These are phyloP conservation scores for Aristolochia californica DNA, from an alignment of 164 flowering plant species.

Conservation along the genomic window DNA sequence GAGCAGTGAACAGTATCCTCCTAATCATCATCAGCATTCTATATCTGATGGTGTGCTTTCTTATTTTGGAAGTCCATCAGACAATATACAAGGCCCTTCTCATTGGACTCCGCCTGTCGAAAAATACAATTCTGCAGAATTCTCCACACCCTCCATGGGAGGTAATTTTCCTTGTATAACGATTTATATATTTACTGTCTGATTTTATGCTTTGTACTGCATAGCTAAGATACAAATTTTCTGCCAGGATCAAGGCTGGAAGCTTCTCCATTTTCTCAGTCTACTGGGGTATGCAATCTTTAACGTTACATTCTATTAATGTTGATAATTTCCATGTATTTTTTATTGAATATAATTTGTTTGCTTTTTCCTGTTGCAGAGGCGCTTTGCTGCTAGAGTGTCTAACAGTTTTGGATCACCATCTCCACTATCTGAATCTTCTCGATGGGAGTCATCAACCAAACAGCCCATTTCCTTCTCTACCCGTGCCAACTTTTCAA, in stretches of 20 bases:
- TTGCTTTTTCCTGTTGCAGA: slow-evolving; percentile 15
- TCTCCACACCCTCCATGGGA: slow-evolving; percentile 16
- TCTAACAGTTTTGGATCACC: slow-evolving; percentile 29
- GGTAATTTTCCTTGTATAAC: slow-evolving; percentile 13
- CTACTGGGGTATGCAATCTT: slow-evolving; percentile 22
- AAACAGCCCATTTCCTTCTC: slow-evolving; percentile 18
- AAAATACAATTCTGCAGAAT: slow-evolving; percentile 15
- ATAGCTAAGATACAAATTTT: not conserved
- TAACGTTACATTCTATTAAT: not conserved
- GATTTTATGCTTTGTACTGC: not conserved
- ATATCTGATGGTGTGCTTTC: slow-evolving; percentile 40
- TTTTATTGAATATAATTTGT: not conserved
- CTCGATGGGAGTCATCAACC: slow-evolving; percentile 23
- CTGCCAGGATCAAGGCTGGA: slow-evolving; percentile 24
- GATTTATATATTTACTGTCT: too few relatives aligned
- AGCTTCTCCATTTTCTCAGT: slow-evolving; percentile 16
- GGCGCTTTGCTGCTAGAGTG: slow-evolving; percentile 18
- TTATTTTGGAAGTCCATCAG: slow-evolving; percentile 30
- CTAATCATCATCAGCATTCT: slow-evolving; percentile 32
- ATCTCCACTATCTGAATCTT: slow-evolving; percentile 32
- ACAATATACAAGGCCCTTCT: slow-evolving; percentile 17
- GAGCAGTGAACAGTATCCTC: slow-evolving; percentile 24
- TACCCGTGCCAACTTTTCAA: slow-evolving; percentile 14
- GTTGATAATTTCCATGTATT: not conserved
- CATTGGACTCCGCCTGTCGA: slow-evolving; percentile 29